These are phyloP conservation scores for Apiospora aurea DNA, from an alignment of 2,329 filamentous ascomycete species.

Conservation along the genomic window DNA sequence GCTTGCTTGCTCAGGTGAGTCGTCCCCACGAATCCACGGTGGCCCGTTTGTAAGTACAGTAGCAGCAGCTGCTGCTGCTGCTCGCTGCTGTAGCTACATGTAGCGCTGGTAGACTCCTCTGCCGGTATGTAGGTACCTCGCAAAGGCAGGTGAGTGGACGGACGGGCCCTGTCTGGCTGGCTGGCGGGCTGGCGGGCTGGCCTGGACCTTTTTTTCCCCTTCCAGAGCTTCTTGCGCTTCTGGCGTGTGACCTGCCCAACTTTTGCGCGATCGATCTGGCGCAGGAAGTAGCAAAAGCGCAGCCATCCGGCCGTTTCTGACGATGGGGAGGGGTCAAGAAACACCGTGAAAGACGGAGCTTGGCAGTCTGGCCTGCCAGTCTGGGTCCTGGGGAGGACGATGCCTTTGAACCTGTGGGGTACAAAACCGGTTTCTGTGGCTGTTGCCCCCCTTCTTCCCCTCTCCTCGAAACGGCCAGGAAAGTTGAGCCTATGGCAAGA, in stretches of 20 bases:
- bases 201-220: neutral
- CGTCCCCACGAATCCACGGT: conserved; percentile 27
- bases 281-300: neutral
- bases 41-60: conserved; percentile 16
- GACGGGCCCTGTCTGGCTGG: neutral
- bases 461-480: neutral
- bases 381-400: neutral
- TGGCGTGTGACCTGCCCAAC: conserved; percentile 14
- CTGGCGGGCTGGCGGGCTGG: neutral
- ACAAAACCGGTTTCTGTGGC: conserved; percentile 21
- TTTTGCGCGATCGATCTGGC: conserved; percentile 12
- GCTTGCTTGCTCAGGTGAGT: conserved; percentile 26
- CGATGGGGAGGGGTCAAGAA: neutral
- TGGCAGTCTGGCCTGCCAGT: neutral
- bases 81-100: neutral
- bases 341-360: conserved; percentile 13
- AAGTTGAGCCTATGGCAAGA: conserved; percentile 1
- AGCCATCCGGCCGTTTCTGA: conserved; percentile 11
- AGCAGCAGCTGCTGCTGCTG: neutral
- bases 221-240: conserved; percentile 1
- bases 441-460: conserved; percentile 1
- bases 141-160: neutral
- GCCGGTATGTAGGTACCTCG: conserved; percentile 2
- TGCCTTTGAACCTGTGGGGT: conserved; percentile 14
- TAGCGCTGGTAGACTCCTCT: neutral